These are phyloP conservation scores for Aspergillus sp. DNA, from an alignment of 2,329 filamentous ascomycete genomes.

Conservation along the genomic window DNA sequence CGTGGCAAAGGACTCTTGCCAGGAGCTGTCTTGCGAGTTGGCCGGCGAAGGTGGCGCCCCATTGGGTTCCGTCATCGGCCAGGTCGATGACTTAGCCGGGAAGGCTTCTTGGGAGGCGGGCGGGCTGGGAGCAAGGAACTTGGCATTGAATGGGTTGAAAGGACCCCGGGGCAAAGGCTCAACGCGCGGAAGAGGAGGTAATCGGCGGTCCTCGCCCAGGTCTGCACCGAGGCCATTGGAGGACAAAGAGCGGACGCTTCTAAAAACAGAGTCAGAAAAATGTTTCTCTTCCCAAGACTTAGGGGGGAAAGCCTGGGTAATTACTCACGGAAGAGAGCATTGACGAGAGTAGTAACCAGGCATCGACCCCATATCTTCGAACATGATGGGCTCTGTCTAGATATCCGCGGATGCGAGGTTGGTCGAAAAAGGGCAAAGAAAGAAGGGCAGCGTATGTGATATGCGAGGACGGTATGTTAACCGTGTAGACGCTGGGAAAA, in stretches of 20 bases:
- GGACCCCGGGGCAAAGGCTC: constrained; percentile 32
- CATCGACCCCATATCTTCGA: constrained; percentile 24
- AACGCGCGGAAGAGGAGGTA: constrained; percentile 31
- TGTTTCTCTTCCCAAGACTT: not conserved
- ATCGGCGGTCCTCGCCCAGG: constrained; percentile 24
- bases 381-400: constrained; percentile 13
- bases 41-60: constrained; percentile 30
- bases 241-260: constrained; percentile 18
- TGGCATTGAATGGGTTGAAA: constrained; percentile 29
- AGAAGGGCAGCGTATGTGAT: not conserved
- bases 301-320: not conserved
- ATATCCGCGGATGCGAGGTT: not conserved
- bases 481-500: not conserved
- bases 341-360: constrained; percentile 22
- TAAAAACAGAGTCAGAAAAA: constrained; percentile 8
- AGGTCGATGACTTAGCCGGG: constrained; percentile 23
- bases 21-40: constrained; percentile 30
- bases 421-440: not conserved
- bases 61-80: constrained; percentile 21
- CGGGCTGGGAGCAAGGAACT: constrained; percentile 23
- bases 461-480: not conserved
- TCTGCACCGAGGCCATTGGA: constrained; percentile 12
- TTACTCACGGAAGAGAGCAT: constrained; percentile 31
- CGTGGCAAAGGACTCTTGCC: constrained; percentile 25
- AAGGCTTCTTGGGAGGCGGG: constrained; percentile 27